Evolutionary conservation across 1,139 yeast species (phyloP), one percentile per base, ranked within the genome.

Genomic region (Tardiomyces blankii): DNA sequence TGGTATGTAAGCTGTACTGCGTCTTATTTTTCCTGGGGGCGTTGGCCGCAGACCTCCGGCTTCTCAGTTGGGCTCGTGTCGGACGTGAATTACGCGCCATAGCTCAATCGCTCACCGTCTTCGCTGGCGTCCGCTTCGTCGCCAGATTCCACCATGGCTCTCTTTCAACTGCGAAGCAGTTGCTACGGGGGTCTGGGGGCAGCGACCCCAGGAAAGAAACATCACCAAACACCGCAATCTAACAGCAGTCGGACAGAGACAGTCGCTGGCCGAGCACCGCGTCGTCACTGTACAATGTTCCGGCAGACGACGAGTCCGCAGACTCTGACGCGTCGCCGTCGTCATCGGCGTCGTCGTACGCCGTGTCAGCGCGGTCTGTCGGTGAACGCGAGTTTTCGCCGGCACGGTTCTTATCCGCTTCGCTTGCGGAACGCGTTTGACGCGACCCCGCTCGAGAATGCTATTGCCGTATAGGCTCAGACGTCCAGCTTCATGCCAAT

Each of bases 401-500:
- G 13, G 39, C 18, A 5, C 11, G 19, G 13, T 35, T 8, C 12
- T 16, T 35, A 9, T 3, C 19, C 6, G 18, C 18, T 5, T n/a
- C 39, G 39, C 39, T 55, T 1, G 44, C 41, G 19, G 56, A 58
- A 6, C 30, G 84, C 86, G 0, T 63, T 83, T 50, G 82, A 80
- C 47, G 75, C 85, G 2, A 57, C 75, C 7, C 75, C 75, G 42
- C 66, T 82, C 44, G 91, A 82, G 58, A 71, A 77, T 42, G 74
- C 86, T 0, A 63, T 85, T 32, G 94, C 75, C 0, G 54, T 74
- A 1, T 89, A 85, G 59, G 86, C 94, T 0, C 82, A 81, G 60
- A 65, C 82, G 44, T 80, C 89, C 23, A 94, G 94, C 58, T 84
- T 41, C 82, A 83, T 59, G 76, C 78, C 49, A 78, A 79, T 40